Evolutionary conservation across 768 basidiomycete genomes (phyloP), one percentile per base, ranked within the genome.

Genomic region (Rhizopogon sp.): DNA sequence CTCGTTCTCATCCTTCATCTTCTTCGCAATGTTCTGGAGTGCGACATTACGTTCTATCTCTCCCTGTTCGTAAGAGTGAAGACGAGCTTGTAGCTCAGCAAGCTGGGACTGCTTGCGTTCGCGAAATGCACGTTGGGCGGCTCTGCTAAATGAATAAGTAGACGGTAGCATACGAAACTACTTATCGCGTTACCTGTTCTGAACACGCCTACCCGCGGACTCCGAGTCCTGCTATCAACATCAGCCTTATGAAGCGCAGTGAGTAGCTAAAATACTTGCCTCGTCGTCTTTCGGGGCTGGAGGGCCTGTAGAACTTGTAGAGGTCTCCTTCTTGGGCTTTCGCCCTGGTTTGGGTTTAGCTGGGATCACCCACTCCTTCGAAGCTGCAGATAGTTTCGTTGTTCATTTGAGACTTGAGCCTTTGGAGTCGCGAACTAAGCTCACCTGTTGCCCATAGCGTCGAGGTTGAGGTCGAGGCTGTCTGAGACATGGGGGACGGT

Each of bases 91-190:
- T 37, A 94, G 79, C 58, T 93, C 91, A 8, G 88, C 84, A 37
- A 94, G 85, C 64, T 93, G 91, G 4, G 87, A 84, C 66, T 93
- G 90, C 71, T 90, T 93, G 56, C 92, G 82, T 65, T 93, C 92
- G 46, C 92, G 81, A 70, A 94, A 93, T 11, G 92, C 91, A 39
- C 92, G 86, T 66, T 94, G 92, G 11, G 91, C 91, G 31, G 88
- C 89, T 65, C 92, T 92, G 62, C 14, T 41, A 50, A n/a, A 20
- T 31, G 22, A 49, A 50, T 14, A 17, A 43, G 37, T 25, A 20
- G 22, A 58, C 8, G 33, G 41, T 35, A 39, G 14, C 7, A 42
- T n/a, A 43, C 49, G 37, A 45, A 3, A 58, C n/a, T 29, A 9
- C 3, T 37, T 28, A 6, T 16, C 41, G 8, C 60, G 69, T 54